phyloP scores from a whole-genome alignment of 495 filamentous ascomycete genomes.

The Copromyces sp. region DNA sequence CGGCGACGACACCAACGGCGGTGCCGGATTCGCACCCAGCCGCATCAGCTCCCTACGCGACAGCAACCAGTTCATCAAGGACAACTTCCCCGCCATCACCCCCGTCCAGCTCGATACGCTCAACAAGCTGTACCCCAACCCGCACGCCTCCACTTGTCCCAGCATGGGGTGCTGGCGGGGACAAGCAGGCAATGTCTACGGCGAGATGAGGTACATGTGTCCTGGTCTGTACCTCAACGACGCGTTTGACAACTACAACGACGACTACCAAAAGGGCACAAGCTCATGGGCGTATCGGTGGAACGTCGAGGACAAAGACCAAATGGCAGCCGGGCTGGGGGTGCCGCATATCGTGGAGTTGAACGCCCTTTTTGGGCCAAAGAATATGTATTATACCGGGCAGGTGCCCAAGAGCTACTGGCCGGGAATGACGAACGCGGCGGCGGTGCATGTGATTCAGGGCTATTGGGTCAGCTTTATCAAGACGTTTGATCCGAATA shows the following conservation, averaged over 20 bases:
- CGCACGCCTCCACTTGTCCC: conserved; percentile 26
- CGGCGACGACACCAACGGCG: conserved; percentile 64
- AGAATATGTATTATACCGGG: conserved; percentile 9
- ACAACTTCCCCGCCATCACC: conserved; percentile 53
- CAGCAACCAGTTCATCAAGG: conserved; percentile 47
- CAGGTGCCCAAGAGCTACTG: conserved; percentile 44
- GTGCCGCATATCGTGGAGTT: conserved; percentile 54
- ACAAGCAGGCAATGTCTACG: conserved; percentile 53
- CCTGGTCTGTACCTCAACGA: conserved; percentile 49
- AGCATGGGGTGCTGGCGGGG: conserved; percentile 44
- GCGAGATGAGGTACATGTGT: conserved; percentile 67
- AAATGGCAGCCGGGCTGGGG: conserved; percentile 43
- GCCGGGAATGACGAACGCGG: conserved; percentile 35
- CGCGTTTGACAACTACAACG: conserved; percentile 27
- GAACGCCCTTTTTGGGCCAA: conserved; percentile 48
- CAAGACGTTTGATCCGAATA: conserved; percentile 53
- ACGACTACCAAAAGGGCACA: conserved; percentile 3
- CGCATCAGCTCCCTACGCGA: conserved; percentile 32
- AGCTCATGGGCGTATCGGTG: conserved; percentile 55
- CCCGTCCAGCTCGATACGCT: conserved; percentile 42
- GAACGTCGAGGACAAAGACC: conserved; percentile 46
- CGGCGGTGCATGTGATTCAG: conserved; percentile 48
- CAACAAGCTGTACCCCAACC: conserved; percentile 49
- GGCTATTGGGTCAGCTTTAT: conserved; percentile 65
- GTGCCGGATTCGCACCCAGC: conserved; percentile 51